Evolutionary conservation across 768 basidiomycete genomes (phyloP), one percentile per base, ranked within the genome.

Genomic region (Pleurotus giganteus): DNA sequence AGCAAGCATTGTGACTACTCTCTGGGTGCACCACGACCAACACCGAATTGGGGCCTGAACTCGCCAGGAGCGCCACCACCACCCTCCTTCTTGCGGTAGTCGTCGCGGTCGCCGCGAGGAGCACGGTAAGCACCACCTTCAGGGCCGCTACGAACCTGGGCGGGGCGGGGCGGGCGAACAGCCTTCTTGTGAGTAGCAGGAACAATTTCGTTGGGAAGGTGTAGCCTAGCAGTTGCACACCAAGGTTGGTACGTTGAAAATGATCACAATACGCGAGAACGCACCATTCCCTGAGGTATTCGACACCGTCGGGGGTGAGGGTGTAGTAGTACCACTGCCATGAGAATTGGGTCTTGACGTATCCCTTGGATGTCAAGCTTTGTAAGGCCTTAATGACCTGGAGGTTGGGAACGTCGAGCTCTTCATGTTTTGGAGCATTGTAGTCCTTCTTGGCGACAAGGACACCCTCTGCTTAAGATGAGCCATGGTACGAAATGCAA

Each of bases 311-410:
- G 50, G 93, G 88, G 64, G 95, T 99, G 67, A 99, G 82, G 67
- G 85, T 83, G 77, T 98, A 99, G 79, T 98, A 99, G 77, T 97
- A 99, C 82, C 86, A 97, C 69, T 98, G 94, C 97, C 97, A 99
- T 46, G 90, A 94, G 82, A 98, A 98, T 70, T 94, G 96, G 63
- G 97, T 99, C 85, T 98, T 98, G 78, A 98, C 94, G 73, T 79
- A 86, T 54, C 96, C 95, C 69, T 73, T 80, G 39, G 83, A 85
- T 61, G 80, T 86, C 62, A 86, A 71, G 71, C 83, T 85, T 64
- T 85, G 84, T 67, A 85, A 74, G 47, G 83, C 83, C 74, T 86
- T 86, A 74, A 86, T 85, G 58, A 85, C 85, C 60, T 86, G 74
- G 51, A 86, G 81, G 64, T 86, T 86, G 52, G 84, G 83, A 45